These are phyloP conservation scores for Leccinum barrowsii DNA, from an alignment of 768 basidiomycete species.

Conservation along the genomic window DNA sequence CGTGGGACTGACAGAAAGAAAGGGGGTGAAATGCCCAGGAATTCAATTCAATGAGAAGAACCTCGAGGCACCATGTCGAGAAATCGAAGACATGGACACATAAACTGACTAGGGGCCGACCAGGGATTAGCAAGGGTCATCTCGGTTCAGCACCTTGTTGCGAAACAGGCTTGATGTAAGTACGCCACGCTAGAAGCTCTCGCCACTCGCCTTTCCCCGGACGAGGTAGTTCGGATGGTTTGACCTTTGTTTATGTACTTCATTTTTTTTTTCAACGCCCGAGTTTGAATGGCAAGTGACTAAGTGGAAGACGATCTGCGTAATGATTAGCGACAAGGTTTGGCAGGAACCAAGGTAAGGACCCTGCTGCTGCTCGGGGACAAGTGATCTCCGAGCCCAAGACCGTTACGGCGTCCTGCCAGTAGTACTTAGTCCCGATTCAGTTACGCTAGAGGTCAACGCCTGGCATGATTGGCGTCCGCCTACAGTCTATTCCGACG, in stretches of 20 bases:
- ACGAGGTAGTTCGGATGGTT: not conserved
- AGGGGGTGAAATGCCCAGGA: not conserved
- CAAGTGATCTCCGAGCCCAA: not conserved
- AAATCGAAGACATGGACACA: not conserved
- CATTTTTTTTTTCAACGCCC: not conserved
- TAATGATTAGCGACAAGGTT: not conserved
- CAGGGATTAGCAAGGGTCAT: not conserved
- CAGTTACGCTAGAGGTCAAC: not conserved
- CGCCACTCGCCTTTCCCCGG: not conserved
- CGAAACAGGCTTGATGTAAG: not conserved
- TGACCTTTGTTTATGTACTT: not conserved
- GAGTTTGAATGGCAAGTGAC: not conserved
- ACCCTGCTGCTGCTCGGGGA: not conserved
- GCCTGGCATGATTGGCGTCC: conserved; percentile 4
- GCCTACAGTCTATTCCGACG: conserved; percentile 8
- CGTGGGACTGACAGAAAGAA: not conserved
- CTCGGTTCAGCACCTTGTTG: not conserved
- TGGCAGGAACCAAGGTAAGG: not conserved
- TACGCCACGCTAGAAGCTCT: not conserved
- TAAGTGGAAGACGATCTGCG: not conserved
- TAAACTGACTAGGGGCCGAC: not conserved
- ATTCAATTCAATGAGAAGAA: not conserved
- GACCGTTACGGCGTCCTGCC: not conserved
- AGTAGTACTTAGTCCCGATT: not conserved
- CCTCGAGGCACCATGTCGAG: not conserved